Percentiles rank a stretch among this genome's conserved stretches.
These are phyloP conservation scores for Lentinula sp. DNA, from an alignment of 768 basidiomycete genomes.

Conservation along the genomic window DNA sequence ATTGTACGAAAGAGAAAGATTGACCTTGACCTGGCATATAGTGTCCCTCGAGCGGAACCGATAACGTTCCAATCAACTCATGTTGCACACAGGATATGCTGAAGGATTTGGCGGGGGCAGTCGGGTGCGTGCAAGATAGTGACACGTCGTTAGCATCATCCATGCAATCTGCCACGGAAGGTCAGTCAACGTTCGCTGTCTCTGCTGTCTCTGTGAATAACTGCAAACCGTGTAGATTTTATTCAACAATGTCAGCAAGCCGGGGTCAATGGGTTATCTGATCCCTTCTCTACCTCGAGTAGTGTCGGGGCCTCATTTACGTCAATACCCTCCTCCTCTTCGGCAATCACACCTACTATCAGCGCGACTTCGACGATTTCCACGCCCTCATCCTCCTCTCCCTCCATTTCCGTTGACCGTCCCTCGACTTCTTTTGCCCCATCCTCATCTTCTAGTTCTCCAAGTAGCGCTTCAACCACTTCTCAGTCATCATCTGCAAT, in stretches of 20 bases:
- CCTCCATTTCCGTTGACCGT: background rate
- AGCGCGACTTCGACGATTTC: background rate
- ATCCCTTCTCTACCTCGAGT: background rate
- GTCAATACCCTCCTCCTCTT: background rate
- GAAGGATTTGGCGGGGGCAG: background rate
- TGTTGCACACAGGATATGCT: conserved; percentile 1
- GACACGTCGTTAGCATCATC: background rate
- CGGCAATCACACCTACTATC: background rate
- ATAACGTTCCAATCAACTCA: background rate
- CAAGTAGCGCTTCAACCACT: background rate
- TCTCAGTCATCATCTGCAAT: background rate
- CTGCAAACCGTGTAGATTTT: background rate
- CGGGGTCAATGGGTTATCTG: background rate
- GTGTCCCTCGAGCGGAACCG: background rate
- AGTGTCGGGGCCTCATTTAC: background rate
- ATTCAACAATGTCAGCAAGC: background rate
- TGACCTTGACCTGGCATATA: background rate
- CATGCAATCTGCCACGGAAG: background rate
- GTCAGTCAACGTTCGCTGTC: background rate
- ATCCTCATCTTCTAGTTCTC: background rate
- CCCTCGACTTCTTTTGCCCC: background rate
- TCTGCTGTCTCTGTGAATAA: too few relatives aligned
- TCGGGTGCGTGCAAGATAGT: background rate
- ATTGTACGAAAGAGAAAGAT: background rate
- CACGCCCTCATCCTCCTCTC: background rate